Evolutionary conservation across 2,329 filamentous ascomycete species (phyloP).

Genomic region (Dactylellina cionopaga): DNA sequence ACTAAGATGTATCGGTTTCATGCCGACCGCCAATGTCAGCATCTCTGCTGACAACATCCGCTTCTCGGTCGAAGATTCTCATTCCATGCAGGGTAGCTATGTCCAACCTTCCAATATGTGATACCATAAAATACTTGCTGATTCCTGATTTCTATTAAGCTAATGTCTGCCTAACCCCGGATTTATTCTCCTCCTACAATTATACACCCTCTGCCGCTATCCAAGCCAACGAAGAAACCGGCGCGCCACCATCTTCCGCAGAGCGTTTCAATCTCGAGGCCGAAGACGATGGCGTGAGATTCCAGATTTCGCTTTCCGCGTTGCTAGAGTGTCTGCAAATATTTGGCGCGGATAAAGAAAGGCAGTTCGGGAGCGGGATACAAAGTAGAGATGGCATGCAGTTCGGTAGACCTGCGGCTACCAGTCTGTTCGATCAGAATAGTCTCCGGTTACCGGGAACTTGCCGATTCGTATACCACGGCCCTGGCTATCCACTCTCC

Average conservation of each 20-base stretch:
- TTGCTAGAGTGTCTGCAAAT: conserved; percentile 95
- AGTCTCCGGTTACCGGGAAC: conserved; percentile 84
- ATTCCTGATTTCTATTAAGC: conserved; percentile 1
- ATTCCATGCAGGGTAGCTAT: conserved; percentile 85
- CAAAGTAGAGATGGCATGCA: conserved; percentile 63
- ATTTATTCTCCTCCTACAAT: conserved; percentile 87
- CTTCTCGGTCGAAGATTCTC: conserved; percentile 86
- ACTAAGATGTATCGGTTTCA: conserved; percentile 69
- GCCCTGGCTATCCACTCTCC: conserved; percentile 79
- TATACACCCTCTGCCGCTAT: conserved; percentile 66
- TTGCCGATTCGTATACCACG: conserved; percentile 81
- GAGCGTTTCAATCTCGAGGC: conserved; percentile 57
- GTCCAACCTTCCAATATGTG: neutral
- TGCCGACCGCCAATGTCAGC: conserved; percentile 71
- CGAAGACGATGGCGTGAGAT: conserved; percentile 64
- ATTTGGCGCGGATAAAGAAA: conserved; percentile 76
- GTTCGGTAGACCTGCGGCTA: conserved; percentile 39
- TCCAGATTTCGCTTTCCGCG: conserved; percentile 86
- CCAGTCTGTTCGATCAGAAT: conserved; percentile 60
- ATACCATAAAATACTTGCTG: neutral
- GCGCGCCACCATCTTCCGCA: conserved; percentile 58
- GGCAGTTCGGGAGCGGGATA: conserved; percentile 40
- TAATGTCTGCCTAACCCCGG: conserved; percentile 70
- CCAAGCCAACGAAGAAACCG: conserved; percentile 59
- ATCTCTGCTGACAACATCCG: conserved; percentile 86